Evolutionary conservation across 2,329 filamentous ascomycete species (phyloP).

Genomic region (Colletotrichum horii): DNA sequence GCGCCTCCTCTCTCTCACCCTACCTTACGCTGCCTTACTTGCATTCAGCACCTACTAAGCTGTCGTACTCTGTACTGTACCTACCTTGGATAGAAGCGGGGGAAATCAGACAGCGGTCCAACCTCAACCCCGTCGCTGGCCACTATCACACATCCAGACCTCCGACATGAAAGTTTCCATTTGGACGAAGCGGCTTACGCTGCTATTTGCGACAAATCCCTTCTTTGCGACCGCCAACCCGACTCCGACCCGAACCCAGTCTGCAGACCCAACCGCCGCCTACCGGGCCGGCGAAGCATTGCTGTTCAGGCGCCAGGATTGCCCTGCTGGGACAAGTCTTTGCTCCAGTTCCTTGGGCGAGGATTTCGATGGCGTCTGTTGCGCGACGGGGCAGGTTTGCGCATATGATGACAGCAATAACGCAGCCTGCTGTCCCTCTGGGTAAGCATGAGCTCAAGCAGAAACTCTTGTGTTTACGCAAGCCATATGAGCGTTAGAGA

Average conservation of each 20-base stretch:
- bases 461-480: neutral
- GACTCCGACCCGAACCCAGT: neutral
- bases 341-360: slow-evolving; percentile 52
- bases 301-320: slow-evolving; percentile 32
- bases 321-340: slow-evolving; percentile 54
- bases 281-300: neutral
- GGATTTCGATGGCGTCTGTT: slow-evolving; percentile 55
- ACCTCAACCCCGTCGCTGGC: neutral
- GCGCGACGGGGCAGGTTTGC: slow-evolving; percentile 55
- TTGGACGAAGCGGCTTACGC: neutral
- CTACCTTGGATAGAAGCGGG: neutral
- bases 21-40: neutral
- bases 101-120: neutral
- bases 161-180: neutral
- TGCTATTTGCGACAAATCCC: neutral
- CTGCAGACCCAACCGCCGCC: neutral
- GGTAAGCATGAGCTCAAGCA: slow-evolving; percentile 38
- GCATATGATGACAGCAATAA: slow-evolving; percentile 51
- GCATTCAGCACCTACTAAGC: neutral
- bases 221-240: neutral
- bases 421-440: slow-evolving; percentile 59
- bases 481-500: neutral
- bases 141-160: neutral
- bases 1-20: neutral
- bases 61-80: neutral